These are phyloP conservation scores for Hypoxylon intermedium DNA, from an alignment of 495 filamentous ascomycete genomes.

Conservation along the genomic window DNA sequence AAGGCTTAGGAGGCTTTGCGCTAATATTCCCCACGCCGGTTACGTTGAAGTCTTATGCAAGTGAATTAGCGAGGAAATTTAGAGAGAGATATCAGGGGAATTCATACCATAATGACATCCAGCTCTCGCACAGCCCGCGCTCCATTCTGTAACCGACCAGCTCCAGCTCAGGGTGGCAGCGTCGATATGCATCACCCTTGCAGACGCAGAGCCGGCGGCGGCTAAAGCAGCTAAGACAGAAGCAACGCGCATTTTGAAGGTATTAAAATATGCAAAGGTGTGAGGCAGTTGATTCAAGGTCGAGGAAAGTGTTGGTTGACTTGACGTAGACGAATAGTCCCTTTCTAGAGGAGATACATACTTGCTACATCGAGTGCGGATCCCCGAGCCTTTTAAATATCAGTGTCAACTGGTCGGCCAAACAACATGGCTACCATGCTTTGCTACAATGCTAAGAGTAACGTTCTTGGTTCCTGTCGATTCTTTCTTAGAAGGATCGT, in stretches of 20 bases:
- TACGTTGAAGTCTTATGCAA: conserved; percentile 38
- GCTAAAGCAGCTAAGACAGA: conserved; percentile 30
- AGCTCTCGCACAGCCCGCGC: conserved; percentile 30
- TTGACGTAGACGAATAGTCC: conserved; percentile 4
- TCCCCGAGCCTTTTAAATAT: no score
- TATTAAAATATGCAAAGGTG: neutral
- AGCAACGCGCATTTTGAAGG: conserved; percentile 38
- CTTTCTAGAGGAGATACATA: neutral
- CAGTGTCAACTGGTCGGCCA: neutral
- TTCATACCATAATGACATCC: conserved; percentile 36
- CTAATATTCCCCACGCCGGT: conserved; percentile 29
- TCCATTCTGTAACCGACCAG: conserved; percentile 42
- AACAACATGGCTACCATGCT: conserved; percentile 6
- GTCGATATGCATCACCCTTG: conserved; percentile 26
- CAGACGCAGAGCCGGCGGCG: conserved; percentile 31
- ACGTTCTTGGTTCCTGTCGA: conserved; percentile 33
- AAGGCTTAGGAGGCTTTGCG: conserved; percentile 29
- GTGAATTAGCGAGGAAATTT: conserved; percentile 1
- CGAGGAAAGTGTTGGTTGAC: neutral
- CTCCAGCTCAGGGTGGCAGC: conserved; percentile 23
- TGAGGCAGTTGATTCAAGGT: conserved; percentile 4
- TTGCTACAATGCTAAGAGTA: conserved; percentile 18
- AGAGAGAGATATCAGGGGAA: neutral
- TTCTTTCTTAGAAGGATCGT: conserved; percentile 26
- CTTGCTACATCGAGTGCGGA: neutral